phyloP scores from a whole-genome alignment of 148 eudicot species.

The Spergularia bocconei region DNA sequence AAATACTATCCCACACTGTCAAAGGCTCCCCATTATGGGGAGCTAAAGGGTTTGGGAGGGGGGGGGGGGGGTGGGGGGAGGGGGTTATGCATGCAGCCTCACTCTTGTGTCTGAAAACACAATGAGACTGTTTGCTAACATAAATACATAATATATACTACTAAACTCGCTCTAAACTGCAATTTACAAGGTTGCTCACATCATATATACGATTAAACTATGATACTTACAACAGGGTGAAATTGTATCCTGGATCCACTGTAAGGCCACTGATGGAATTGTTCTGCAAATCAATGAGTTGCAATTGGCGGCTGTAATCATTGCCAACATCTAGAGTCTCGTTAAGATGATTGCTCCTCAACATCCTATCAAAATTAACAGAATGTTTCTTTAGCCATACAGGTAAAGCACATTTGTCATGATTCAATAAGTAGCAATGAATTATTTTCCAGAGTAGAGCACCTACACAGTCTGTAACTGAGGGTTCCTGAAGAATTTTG shows the following conservation, averaged over 20 bases:
- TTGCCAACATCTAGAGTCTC: slow-evolving; percentile 39
- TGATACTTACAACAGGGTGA: slow-evolving; percentile 39
- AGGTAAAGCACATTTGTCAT: not conserved
- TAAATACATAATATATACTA: not conserved
- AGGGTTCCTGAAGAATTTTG: slow-evolving; percentile 54
- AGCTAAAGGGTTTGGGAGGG: too few relatives aligned
- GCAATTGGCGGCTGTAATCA: slow-evolving; percentile 34
- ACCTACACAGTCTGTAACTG: slow-evolving; percentile 67
- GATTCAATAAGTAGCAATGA: not conserved
- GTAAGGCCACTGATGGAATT: slow-evolving; percentile 33
- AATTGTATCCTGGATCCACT: slow-evolving; percentile 19
- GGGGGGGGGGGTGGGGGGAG: too few relatives aligned
- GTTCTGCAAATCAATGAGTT: slow-evolving; percentile 45
- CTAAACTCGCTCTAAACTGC: slow-evolving; percentile 8
- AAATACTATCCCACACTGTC: too few relatives aligned
- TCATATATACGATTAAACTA: not conserved
- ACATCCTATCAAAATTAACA: slow-evolving; percentile 26
- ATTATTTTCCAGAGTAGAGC: slow-evolving; percentile 4
- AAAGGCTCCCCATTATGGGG: too few relatives aligned
- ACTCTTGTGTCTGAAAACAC: too few relatives aligned
- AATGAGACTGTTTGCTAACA: too few relatives aligned
- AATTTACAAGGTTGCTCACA: not conserved
- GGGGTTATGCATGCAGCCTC: too few relatives aligned
- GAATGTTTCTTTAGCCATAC: not conserved
- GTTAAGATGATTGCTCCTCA: slow-evolving; percentile 43